Percentiles rank a stretch among this genome's conserved stretches.
Evolutionary conservation across 2,329 filamentous ascomycete genomes (phyloP).

Genomic region (Fusarium neocosmosporiellum): DNA sequence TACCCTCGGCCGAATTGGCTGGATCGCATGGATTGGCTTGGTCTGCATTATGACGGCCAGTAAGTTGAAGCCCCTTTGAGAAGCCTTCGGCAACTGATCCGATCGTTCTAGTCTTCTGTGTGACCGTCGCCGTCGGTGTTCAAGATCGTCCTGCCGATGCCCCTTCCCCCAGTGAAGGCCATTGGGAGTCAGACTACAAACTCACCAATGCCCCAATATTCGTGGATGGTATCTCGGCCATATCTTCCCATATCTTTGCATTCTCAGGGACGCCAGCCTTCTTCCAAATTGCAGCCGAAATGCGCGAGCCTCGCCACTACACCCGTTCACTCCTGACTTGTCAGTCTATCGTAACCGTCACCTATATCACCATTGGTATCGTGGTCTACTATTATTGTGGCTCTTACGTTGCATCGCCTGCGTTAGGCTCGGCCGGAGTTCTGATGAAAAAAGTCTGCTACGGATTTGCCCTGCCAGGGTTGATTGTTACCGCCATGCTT

Average conservation of each 20-base stretch:
- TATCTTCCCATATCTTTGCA: slow-evolving; percentile 49
- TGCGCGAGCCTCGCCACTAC: slow-evolving; percentile 44
- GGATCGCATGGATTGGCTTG: slow-evolving; percentile 46
- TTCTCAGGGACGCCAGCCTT: slow-evolving; percentile 50
- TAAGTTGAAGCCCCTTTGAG: slow-evolving; percentile 17
- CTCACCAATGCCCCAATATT: slow-evolving; percentile 46
- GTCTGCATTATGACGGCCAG: slow-evolving; percentile 38
- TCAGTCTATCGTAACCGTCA: slow-evolving; percentile 42
- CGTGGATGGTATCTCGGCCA: slow-evolving; percentile 41
- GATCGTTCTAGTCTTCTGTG: slow-evolving; percentile 26
- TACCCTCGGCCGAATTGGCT: slow-evolving; percentile 43
- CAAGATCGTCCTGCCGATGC: slow-evolving; percentile 46
- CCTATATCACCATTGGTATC: slow-evolving; percentile 46
- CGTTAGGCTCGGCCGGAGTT: slow-evolving; percentile 55
- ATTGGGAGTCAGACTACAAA: slow-evolving; percentile 44
- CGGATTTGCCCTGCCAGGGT: slow-evolving; percentile 47
- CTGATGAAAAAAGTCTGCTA: slow-evolving; percentile 57
- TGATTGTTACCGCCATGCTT: slow-evolving; percentile 38
- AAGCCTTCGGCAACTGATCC: not conserved
- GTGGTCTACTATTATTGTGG: slow-evolving; percentile 60
- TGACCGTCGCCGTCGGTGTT: slow-evolving; percentile 44
- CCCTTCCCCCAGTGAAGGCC: slow-evolving; percentile 39
- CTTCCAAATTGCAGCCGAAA: slow-evolving; percentile 47
- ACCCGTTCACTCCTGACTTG: slow-evolving; percentile 40
- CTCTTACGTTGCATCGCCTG: slow-evolving; percentile 57